These are phyloP conservation scores for Triticum monococcum DNA, from an alignment of 176 grass and related monocot species.

Conservation along the genomic window DNA sequence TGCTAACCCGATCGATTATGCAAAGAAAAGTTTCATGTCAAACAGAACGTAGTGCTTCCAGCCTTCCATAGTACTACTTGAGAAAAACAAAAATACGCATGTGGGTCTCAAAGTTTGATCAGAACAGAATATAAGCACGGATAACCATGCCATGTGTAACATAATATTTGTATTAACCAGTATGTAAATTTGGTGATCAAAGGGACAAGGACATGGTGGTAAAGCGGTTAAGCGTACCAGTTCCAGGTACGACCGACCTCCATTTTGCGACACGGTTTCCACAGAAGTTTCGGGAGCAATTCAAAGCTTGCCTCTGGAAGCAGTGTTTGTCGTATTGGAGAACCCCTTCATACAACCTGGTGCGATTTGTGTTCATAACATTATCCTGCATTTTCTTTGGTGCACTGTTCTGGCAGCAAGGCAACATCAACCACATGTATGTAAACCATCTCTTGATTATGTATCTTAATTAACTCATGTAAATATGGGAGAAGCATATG, in stretches of 20 bases:
- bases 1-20: too few relatives aligned
- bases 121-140: not conserved
- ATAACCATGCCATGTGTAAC: not conserved
- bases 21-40: not conserved
- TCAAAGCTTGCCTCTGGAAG: conserved; percentile 86
- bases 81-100: not conserved
- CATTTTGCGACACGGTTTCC: conserved; percentile 56
- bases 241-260: conserved; percentile 41
- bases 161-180: not conserved
- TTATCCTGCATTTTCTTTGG: conserved; percentile 15
- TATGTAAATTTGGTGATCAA: conserved; percentile 25
- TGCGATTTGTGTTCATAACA: conserved; percentile 51
- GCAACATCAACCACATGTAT: conserved; percentile 53
- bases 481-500: not conserved
- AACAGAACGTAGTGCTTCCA: not conserved
- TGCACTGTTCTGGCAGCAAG: conserved; percentile 57
- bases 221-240: conserved; percentile 41
- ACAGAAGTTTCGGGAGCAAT: conserved; percentile 56
- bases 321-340: conserved; percentile 82
- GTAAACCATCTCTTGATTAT: conserved; percentile 18
- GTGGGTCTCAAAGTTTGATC: not conserved
- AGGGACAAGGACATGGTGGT: conserved; percentile 62
- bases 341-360: conserved; percentile 70
- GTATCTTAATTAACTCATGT: not conserved
- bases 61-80: not conserved